Base-by-base conservation (phyloP, 208 protist genomes). In the Acanthamoeba sp. region DNA sequence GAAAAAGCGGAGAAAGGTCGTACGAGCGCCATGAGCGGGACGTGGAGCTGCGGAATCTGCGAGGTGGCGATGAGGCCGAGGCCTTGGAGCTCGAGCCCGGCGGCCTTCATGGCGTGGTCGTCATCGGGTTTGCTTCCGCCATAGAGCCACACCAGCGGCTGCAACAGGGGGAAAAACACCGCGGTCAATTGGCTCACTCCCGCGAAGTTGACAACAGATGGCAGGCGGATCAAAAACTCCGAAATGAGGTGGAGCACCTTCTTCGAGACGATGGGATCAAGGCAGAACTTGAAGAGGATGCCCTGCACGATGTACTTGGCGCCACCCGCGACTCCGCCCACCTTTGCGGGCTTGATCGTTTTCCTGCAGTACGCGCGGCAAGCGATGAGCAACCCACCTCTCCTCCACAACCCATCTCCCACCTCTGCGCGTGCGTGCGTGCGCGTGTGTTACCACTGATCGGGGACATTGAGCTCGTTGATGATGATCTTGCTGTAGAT, bases 401-500 rank as follows among this genome's bases (percentile, higher is more conserved):
- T 50, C 12, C 9, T 10, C 45, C 3, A 20, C 45, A 50, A 14
- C 45, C 12, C 45, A 14, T 50, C 18, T 50, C 0, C 48, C 48
- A 55, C 16, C 48, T 20, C 16, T 55, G n/a, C 48, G 6, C 48
- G 16, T 55, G 48, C 16, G 48, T 55, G 48, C 6, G 48, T 55
- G 10, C 48, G 10, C 48, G 48, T 20, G 48, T 16, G 45, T 14
- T 50, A 50, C 45, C 0, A 50, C 45, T 9, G 45, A 50, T 50
- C 36, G 48, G 38, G 45, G 1, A 89, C 45, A 45, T 89, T 89
- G 45, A 66, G 82, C 45, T 89, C 82, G 55, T 89, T 89, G 55
- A 89, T 88, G 78, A 88, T 88, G 78, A 88, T 38, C 50, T 88
- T 88, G 27, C 24, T 38, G 50, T 88, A 88, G 50, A 38, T 88